Evolutionary conservation across 495 filamentous ascomycete species (phyloP), one percentile per base, ranked within the genome.

Genomic region (Aspergillus taichungensis): DNA sequence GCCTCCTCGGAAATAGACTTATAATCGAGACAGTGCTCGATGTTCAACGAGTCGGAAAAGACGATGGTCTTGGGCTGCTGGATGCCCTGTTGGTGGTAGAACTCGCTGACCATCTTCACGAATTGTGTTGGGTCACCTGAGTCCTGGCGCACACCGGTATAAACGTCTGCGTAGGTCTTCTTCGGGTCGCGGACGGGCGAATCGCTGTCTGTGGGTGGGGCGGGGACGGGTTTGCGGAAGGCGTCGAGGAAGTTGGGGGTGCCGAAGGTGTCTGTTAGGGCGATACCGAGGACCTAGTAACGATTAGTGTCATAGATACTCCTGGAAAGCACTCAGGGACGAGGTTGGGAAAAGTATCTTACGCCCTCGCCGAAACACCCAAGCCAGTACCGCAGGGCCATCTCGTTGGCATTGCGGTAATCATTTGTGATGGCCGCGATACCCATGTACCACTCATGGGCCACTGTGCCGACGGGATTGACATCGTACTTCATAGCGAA

Each of bases 381-480:
- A 13, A 95, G 73, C 92, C 92, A 98, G 59, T 89, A 87, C 39
- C 76, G 66, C 56, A 98, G 67, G 0, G 85, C 87, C 46, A 82
- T 74, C 60, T 91, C 87, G 45, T 88, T 95, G 6, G 94, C 88
- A 40, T 76, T 74, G 49, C 73, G 68, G 54, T 97, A 98, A 64
- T 95, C 79, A 44, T 85, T 74, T 3, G 85, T 90, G 55, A 95
- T 85, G 30, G 92, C 90, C 11, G 92, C 92, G 42, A 94, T 87
- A 34, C 87, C 87, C 92, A 98, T 98, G 68, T 95, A 96, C 94
- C 94, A 98, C 66, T 98, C 92, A 51, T 98, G 92, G 0, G 94
- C 92, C 1, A 98, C 90, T 3, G 92, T 98, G 11, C 92, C 92
- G 13, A 98, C 80, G 0, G 91, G 86, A 6, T 77, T 66, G 27